Evolutionary conservation across 1,139 yeast genomes (phyloP).

Genomic region (Yamadazyma triangularis): DNA sequence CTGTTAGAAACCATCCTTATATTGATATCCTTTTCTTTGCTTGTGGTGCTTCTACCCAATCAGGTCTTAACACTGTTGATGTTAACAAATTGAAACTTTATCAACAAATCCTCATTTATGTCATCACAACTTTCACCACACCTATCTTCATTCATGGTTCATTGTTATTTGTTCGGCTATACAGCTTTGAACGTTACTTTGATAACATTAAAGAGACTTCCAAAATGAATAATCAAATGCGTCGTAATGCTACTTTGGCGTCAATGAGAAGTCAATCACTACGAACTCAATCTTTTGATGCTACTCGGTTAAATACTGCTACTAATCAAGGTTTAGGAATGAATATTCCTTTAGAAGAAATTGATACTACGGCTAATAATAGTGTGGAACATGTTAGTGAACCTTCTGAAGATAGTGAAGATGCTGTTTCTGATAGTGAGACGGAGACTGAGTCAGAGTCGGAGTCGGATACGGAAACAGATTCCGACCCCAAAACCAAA

Average conservation of each 20-base stretch:
- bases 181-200: constrained; percentile 86
- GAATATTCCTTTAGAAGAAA: neutral
- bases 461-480: neutral
- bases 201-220: constrained; percentile 76
- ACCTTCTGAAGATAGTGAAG: constrained; percentile 37
- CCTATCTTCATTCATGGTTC: constrained; percentile 88
- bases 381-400: constrained; percentile 32
- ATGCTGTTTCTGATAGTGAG: neutral
- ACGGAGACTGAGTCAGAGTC: neutral
- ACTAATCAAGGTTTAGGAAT: constrained; percentile 30
- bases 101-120: constrained; percentile 71
- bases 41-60: constrained; percentile 80
- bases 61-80: constrained; percentile 82
- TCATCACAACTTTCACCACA: constrained; percentile 63
- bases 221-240: constrained; percentile 69
- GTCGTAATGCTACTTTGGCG: constrained; percentile 67
- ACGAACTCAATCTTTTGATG: constrained; percentile 34
- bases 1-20: constrained; percentile 60
- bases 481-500: neutral
- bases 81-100: constrained; percentile 57
- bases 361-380: too few species aligned
- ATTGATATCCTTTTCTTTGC: constrained; percentile 78
- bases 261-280: constrained; percentile 19
- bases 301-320: constrained; percentile 34
- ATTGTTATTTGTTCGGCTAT: constrained; percentile 72